Evolutionary conservation across 305 asterid species (phyloP).

Genomic region (Striga hermonthica): DNA sequence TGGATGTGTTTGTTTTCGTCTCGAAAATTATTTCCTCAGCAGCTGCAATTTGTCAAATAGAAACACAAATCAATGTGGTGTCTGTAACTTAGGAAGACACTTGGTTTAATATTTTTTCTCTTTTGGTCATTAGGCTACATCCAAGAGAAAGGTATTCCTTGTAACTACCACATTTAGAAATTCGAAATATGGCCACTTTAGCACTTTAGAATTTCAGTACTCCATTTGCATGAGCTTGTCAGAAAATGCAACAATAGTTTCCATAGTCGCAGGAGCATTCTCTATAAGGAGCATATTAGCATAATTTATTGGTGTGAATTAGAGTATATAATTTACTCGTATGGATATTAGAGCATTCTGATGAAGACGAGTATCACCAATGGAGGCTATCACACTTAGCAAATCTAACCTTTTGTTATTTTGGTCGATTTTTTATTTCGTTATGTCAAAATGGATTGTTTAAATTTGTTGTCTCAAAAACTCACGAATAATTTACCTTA

Average conservation of each 20-base stretch:
- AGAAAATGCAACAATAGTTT: background rate
- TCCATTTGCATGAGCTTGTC: background rate
- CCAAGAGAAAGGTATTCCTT: background rate
- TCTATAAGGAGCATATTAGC: background rate
- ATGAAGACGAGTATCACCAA: background rate
- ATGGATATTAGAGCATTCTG: background rate
- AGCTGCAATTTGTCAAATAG: background rate
- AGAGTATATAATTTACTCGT: background rate
- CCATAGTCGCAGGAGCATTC: background rate
- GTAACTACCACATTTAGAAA: background rate
- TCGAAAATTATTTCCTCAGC: background rate
- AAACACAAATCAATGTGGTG: background rate
- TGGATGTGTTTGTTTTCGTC: background rate
- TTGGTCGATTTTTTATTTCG: slow-evolving; percentile 1
- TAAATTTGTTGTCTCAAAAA: background rate
- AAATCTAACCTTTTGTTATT: background rate
- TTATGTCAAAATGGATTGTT: background rate
- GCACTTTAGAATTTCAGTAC: background rate
- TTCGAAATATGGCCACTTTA: background rate
- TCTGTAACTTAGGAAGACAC: background rate
- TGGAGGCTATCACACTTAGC: background rate
- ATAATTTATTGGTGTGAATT: too few species aligned
- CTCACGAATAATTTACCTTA: background rate
- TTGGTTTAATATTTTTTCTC: background rate
- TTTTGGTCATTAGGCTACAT: background rate